phyloP scores from a whole-genome alignment of 202 grass and related monocot species.

The Carex sylvatica region DNA sequence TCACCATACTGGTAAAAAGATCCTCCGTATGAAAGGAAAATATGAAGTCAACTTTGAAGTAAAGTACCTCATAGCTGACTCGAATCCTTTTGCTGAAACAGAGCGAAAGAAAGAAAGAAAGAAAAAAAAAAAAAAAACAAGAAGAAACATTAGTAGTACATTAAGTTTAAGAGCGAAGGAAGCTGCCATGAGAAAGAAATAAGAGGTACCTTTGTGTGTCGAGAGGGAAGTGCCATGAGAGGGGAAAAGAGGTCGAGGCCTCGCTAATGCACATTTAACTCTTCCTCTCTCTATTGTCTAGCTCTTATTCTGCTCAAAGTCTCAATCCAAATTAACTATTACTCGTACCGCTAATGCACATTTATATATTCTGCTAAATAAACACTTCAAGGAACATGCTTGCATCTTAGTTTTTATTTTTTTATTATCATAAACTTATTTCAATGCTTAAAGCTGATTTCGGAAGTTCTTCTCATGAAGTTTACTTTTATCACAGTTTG shows the following conservation, averaged over 20 bases:
- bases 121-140: no score
- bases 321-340: no score
- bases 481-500: no score
- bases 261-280: constrained; percentile 74
- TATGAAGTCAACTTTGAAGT: neutral
- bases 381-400: no score
- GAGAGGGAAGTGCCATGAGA: constrained; percentile 42
- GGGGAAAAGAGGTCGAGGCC: constrained; percentile 77
- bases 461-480: no score
- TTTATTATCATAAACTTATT: no score
- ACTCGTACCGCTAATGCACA: no score
- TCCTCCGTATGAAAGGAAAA: neutral
- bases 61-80: constrained; percentile 58
- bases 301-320: no score
- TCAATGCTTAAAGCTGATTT: no score
- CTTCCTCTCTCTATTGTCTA: neutral
- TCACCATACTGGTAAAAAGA: neutral
- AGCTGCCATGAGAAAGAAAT: neutral
- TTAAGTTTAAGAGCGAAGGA: neutral
- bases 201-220: constrained; percentile 62
- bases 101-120: neutral
- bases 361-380: no score
- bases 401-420: no score
- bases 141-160: no score
- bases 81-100: constrained; percentile 69